Evolutionary conservation across 2,329 filamentous ascomycete species (phyloP), one percentile per base, ranked within the genome.

Genomic region (Aspergillus neoniger): DNA sequence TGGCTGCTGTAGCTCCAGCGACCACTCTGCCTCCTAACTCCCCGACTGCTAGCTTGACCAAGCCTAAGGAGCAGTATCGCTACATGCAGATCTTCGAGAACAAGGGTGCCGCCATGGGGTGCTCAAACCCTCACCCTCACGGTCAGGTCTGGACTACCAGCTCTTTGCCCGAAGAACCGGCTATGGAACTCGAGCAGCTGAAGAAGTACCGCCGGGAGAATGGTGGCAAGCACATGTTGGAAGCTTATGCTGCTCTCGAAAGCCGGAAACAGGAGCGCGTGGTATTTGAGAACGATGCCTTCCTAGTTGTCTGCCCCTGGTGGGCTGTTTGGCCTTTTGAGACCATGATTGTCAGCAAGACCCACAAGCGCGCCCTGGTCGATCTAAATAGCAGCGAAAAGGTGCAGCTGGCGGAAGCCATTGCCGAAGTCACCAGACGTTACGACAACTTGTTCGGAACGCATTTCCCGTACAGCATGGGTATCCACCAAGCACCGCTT

Each of bases 41-140:
- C 21, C 76, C 80, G 9, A 76, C 80, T 12, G 74, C 79, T 21
- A 72, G 71, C 52, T 73, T 84, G 17, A 67, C 79, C 7, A 78
- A 79, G 28, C 89, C 92, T 4, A 86, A 83, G 55, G 85, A 90
- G 56, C 91, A 96, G 77, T 92, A 96, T 70, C 87, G 90, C 57
- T 98, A 96, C 79, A 97, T 99, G 93, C 95, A 99, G 75, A 98
- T 99, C 65, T 99, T 99, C 65, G 95, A 99, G 80, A 99, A 99
- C 82, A 99, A 99, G 79, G 95, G 95, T 55, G 88, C 91, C 1
- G 92, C 94, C 10, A 99, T 99, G 95, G 95, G 95, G 55, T 99
- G 95, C 81, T 98, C 94, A 1, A 99, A 99, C 76, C 95, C 95
- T 0, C 95, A 99, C 76, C 95, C 95, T 0, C 95, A 99, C 78